Percentiles rank a stretch among this genome's conserved stretches.
Evolutionary conservation across 495 filamentous ascomycete species (phyloP).

Genomic region (Ascodesmis nigricans): DNA sequence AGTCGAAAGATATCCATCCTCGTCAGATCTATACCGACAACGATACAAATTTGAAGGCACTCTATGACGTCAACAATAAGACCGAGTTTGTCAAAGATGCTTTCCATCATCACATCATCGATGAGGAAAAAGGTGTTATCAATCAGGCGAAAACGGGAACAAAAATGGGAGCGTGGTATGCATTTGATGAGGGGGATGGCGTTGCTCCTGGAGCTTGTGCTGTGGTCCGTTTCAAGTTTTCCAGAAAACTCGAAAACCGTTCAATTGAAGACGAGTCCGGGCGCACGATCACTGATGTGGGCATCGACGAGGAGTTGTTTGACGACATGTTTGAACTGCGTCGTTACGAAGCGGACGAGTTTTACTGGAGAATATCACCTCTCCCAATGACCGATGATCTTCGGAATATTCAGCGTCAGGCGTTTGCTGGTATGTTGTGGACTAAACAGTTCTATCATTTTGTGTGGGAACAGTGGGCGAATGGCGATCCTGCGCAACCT

Average conservation of each 20-base stretch:
- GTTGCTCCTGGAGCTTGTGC: conserved; percentile 79
- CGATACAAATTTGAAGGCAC: conserved; percentile 59
- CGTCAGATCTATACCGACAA: conserved; percentile 82
- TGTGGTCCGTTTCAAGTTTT: conserved; percentile 80
- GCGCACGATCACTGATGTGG: conserved; percentile 5
- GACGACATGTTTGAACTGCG: conserved; percentile 79
- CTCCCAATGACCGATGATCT: conserved; percentile 87
- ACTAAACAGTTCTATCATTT: conserved; percentile 93
- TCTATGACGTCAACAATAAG: conserved; percentile 58
- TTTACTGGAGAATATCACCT: conserved; percentile 81
- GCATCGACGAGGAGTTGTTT: conserved; percentile 70
- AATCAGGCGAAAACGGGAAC: conserved; percentile 67
- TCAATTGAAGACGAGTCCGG: conserved; percentile 3
- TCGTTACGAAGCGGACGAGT: conserved; percentile 75
- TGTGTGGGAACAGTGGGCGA: conserved; percentile 93
- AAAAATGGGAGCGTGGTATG: conserved; percentile 77
- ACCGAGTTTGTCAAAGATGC: conserved; percentile 83
- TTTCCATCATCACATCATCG: conserved; percentile 73
- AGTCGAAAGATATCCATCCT: conserved; percentile 62
- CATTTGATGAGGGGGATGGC: conserved; percentile 71
- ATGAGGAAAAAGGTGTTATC: conserved; percentile 52
- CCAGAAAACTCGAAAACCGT: conserved; percentile 25
- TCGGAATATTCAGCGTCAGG: conserved; percentile 84
- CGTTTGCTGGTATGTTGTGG: conserved; percentile 93
- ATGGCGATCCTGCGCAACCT: conserved; percentile 48